Conservation (phyloP, 305 asterid species). For the Solanum hybrid region DNA sequence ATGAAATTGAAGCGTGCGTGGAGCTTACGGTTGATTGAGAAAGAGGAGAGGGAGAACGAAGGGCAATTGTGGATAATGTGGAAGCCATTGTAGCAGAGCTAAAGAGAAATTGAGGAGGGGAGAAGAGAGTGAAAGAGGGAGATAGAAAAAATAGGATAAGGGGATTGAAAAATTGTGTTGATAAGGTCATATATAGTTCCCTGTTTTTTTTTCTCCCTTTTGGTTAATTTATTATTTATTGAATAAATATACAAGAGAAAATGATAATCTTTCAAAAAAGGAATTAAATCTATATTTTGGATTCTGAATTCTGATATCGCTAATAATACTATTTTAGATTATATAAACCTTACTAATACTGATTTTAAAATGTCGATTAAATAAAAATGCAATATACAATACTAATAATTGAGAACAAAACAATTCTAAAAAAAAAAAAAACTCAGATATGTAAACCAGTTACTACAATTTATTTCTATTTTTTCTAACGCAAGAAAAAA, state of each 20-base stretch:
- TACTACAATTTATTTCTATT: too few species aligned
- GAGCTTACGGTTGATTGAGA: not conserved
- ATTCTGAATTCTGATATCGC: not conserved
- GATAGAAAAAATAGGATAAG: not conserved
- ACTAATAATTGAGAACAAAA: not conserved
- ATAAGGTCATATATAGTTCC: conserved; percentile 12
- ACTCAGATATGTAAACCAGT: too few species aligned
- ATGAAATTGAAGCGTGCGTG: conserved; percentile 11
- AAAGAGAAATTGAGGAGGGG: conserved; percentile 1
- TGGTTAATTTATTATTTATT: not conserved
- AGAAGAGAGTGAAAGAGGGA: not conserved
- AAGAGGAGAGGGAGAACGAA: not conserved
- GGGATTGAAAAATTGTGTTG: not conserved
- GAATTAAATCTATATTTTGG: not conserved
- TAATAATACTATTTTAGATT: not conserved
- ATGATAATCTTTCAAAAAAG: not conserved
- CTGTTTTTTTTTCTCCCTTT: not conserved
- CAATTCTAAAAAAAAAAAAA: not conserved
- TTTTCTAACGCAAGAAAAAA: too few species aligned
- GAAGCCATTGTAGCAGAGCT: not conserved
- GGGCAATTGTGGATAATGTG: conserved; percentile 2
- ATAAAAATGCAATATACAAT: not conserved
- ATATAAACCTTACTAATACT: not conserved
- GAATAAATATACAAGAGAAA: not conserved
- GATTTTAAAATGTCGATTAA: not conserved